These are phyloP conservation scores for Solanum ossicruentum DNA, from an alignment of 257 asterid genomes.

Conservation along the genomic window DNA sequence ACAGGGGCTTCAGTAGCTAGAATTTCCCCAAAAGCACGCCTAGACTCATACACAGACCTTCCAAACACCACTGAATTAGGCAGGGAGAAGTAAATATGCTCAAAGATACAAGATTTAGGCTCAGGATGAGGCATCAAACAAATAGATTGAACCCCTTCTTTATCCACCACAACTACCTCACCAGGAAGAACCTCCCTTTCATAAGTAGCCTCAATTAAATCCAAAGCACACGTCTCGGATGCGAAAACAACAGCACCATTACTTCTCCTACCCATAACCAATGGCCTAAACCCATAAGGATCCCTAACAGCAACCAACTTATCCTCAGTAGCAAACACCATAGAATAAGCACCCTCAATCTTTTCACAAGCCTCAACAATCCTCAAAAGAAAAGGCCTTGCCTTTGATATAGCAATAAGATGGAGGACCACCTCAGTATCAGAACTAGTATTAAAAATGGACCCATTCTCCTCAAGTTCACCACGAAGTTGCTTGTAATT, in stretches of 20 bases:
- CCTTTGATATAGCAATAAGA: slow-evolving; percentile 78
- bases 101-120: slow-evolving; percentile 72
- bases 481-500: slow-evolving; percentile 66
- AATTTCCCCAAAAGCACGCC: slow-evolving; percentile 60
- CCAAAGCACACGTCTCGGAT: slow-evolving; percentile 39
- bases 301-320: slow-evolving; percentile 40
- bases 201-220: slow-evolving; percentile 62
- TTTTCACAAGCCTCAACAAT: slow-evolving; percentile 88
- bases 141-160: slow-evolving; percentile 30
- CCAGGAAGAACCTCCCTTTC: slow-evolving; percentile 44
- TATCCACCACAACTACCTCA: slow-evolving; percentile 36
- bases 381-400: slow-evolving; percentile 63
- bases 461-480: slow-evolving; percentile 73
- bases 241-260: slow-evolving; percentile 38
- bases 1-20: slow-evolving; percentile 66
- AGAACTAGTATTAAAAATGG: slow-evolving; percentile 74
- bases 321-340: slow-evolving; percentile 44
- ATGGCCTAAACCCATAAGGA: slow-evolving; percentile 35
- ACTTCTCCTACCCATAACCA: slow-evolving; percentile 44
- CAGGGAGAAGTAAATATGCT: slow-evolving; percentile 71
- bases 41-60: slow-evolving; percentile 66
- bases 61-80: slow-evolving; percentile 77
- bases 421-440: slow-evolving; percentile 90
- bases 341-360: slow-evolving; percentile 81
- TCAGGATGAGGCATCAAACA: slow-evolving; percentile 56